Base-by-base conservation (phyloP, 2,329 filamentous ascomycete species). In the Orbilia oligospora region DNA sequence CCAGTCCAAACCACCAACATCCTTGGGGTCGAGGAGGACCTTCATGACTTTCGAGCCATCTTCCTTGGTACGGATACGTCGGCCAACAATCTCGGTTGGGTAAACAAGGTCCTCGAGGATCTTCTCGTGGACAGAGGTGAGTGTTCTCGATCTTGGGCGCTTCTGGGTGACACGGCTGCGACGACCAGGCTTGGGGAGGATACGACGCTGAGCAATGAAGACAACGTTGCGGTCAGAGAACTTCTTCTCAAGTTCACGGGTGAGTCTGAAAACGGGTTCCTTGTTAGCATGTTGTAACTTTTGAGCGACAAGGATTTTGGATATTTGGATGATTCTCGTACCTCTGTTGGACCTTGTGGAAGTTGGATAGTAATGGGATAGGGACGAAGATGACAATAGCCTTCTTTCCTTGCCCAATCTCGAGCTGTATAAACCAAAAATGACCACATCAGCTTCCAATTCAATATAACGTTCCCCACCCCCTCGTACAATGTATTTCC, bases 361-460 rank as follows among this genome's bases (percentile, higher is more conserved):
- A 99, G 87, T 93, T 93, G 87, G 91, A 89, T 87, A 99, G 93
- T 88, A 97, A 93, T 88, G 96, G 96, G 87, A 99, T 96, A 87
- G 96, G 96, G 90, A 99, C 96, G 93, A 99, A 99, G 93, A 99
- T 97, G 90, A 97, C 95, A 90, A 99, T 96, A 86, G 96, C 96
- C 92, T 98, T 99, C 91, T 97, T 97, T 91, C 96, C 96, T 90
- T 98, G 94, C 90, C 96, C 96, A 89, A 98, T 95, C 90, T 99
- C 96, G 90, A 99, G 96, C 96, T 99, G 88, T 85, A 86, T 82
- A 55, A 71, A 61, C 41, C 76, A 63, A 53, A n/a, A 38, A 66
- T 58, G 71, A 55, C 58, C 67, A 63, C 22, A 72, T 80, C 76
- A 80, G 77, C 70, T 61, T 70, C 81, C 81, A 71, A 76, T 78